Base-by-base conservation (phyloP, 441 rosid species). In the Manihot esculenta region DNA sequence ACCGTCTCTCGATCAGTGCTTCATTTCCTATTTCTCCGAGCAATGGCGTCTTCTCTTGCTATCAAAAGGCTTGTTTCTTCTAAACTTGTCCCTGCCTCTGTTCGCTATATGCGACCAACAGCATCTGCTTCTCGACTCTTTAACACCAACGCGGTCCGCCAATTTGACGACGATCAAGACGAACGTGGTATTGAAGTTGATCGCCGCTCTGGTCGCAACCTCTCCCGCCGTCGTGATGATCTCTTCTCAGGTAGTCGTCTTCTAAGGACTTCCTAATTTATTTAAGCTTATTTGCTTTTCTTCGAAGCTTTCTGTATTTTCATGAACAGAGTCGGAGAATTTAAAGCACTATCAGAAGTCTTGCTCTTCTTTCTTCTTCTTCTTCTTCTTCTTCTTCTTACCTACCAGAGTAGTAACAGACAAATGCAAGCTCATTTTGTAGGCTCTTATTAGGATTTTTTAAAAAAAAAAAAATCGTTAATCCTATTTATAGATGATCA, bases 31-130 rank as follows among this genome's bases (percentile, higher is more conserved):
- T 23, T 13, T 3, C 8, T 56, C 8, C 1, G 0, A 26, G 8
- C 61, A 14, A 90, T 90, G 97, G 90, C 93, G 17, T 86, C 85
- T 10, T 81, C 83, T 3, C 76, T 86, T 7, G 83, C 82, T 69
- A 80, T 89, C 24, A 87, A 65, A 68, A 85, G 81, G 64, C 81
- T 89, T 5, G 63, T 79, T 1, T 69, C 89, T 9, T 76, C 85
- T 0, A 70, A 64, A 55, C 12, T 84, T 12, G 20, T 73, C 1
- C 72, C 87, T 9, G 65, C 66, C 58, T 73, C 69, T 58, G n/a
- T 74, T 1, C 72, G 64, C 2, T 14, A 54, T 12, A 27, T 78
- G 42, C 83, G 81, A 41, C 78, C 89, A 3, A 58, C 53, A 0
- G 61, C 84, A 0, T 45, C 75, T 6, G 51, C 68, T 4, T 71